Conservation (phyloP, 441 rosid genomes). For the Populus hybrid region DNA sequence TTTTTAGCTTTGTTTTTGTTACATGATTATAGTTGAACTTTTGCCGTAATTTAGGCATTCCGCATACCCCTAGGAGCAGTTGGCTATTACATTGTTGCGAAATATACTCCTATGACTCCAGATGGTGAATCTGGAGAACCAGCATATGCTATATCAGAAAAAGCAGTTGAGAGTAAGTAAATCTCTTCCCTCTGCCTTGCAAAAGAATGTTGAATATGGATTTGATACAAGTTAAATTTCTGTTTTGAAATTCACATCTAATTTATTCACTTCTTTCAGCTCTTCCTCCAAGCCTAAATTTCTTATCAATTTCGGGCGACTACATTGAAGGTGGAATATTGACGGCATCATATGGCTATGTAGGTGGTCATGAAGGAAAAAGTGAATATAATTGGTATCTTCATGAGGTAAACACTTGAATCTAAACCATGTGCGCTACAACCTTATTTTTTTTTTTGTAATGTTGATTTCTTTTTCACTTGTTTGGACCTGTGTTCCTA, state of each 20-base stretch:
- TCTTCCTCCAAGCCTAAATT: conserved; percentile 96
- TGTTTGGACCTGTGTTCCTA: not conserved
- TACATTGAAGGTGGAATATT: conserved; percentile 73
- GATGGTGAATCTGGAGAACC: conserved; percentile 94
- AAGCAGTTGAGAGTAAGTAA: conserved; percentile 78
- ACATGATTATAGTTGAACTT: conserved; percentile 28
- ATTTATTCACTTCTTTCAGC: conserved; percentile 42
- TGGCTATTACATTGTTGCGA: conserved; percentile 76
- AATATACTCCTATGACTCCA: conserved; percentile 87
- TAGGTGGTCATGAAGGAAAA: conserved; percentile 98
- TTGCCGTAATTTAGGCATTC: conserved; percentile 58
- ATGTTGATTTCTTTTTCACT: not conserved
- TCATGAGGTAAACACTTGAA: conserved; percentile 67
- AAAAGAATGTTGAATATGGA: not conserved
- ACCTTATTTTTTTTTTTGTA: not conserved
- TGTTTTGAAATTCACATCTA: not conserved
- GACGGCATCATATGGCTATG: conserved; percentile 96
- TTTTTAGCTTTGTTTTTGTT: not conserved
- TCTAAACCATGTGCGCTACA: not conserved
- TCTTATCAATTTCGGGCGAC: conserved; percentile 93
- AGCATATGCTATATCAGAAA: conserved; percentile 70
- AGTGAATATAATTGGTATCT: conserved; percentile 85
- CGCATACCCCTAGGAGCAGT: conserved; percentile 98
- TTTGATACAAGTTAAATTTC: not conserved
- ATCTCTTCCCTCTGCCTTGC: conserved; percentile 3